phyloP scores from a whole-genome alignment of 2,329 filamentous ascomycete genomes.

The Boeremia exigua region DNA sequence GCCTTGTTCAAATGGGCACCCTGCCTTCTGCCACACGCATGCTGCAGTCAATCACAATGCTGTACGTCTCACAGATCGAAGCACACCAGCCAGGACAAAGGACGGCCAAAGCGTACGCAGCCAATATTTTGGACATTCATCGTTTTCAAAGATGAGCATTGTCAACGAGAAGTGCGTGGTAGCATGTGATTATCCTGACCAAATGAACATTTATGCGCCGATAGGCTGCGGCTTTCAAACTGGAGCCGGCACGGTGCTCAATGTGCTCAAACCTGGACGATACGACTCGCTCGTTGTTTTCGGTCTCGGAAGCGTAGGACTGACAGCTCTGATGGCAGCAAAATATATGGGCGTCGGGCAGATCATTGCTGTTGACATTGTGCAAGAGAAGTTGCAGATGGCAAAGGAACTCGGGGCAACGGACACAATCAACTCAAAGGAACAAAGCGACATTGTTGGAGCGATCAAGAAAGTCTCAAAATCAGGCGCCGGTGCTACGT shows the following conservation, averaged over 20 bases:
- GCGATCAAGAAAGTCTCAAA: conserved; percentile 34
- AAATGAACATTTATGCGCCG: conserved; percentile 46
- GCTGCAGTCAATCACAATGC: conserved; percentile 56
- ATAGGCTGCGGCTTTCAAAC: conserved; percentile 55
- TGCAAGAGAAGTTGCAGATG: conserved; percentile 50
- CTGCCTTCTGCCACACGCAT: conserved; percentile 53
- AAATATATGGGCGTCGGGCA: conserved; percentile 34
- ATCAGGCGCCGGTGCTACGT: conserved; percentile 29
- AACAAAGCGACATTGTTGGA: conserved; percentile 31
- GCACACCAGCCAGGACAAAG: conserved; percentile 3
- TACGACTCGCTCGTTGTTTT: conserved; percentile 45
- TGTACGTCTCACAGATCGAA: conserved; percentile 1
- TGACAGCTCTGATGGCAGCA: conserved; percentile 51
- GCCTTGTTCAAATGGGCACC: conserved; percentile 53
- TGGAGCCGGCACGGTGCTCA: conserved; percentile 52
- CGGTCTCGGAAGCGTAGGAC: conserved; percentile 52
- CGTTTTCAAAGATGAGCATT: conserved; percentile 15
- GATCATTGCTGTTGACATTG: conserved; percentile 57
- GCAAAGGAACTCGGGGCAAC: conserved; percentile 56
- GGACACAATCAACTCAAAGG: conserved; percentile 46
- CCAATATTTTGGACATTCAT: conserved; percentile 26
- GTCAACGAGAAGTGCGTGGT: conserved; percentile 18
- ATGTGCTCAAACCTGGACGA: conserved; percentile 39
- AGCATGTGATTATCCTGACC: conserved; percentile 29
- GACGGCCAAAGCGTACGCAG: background rate